Conservation (phyloP, 1,284 basidiomycete genomes). For the Austropuccinia psidii region DNA sequence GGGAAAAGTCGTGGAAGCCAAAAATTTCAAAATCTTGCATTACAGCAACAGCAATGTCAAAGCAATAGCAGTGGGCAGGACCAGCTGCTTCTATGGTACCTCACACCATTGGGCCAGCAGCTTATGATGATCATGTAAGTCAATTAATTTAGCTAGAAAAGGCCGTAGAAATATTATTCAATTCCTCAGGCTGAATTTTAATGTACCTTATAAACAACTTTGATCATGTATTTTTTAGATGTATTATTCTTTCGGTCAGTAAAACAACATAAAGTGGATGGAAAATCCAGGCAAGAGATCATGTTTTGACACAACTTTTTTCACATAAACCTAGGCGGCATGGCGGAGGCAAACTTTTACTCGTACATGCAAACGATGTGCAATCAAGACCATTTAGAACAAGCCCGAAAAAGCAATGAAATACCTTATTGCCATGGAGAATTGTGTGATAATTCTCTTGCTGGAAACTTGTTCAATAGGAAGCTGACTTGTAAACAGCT, state of each 20-base stretch:
- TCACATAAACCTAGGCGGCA: too few species aligned
- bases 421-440: slow-evolving; percentile 24
- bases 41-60: slow-evolving; percentile 32
- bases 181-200: too few species aligned
- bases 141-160: neutral
- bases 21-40: neutral
- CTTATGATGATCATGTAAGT: slow-evolving; percentile 36
- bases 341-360: slow-evolving; percentile 58
- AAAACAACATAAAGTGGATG: neutral
- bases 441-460: too few species aligned
- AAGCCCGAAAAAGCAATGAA: neutral
- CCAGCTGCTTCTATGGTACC: slow-evolving; percentile 11
- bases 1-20: too few species aligned
- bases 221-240: too few species aligned
- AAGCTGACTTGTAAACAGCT: slow-evolving; percentile 61
- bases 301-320: too few species aligned
- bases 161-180: too few species aligned
- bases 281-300: neutral
- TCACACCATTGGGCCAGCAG: slow-evolving; percentile 27
- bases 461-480: too few species aligned
- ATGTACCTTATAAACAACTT: neutral
- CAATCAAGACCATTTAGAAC: slow-evolving; percentile 48
- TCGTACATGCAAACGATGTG: slow-evolving; percentile 63
- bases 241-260: slow-evolving; percentile 31
- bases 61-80: slow-evolving; percentile 33